These are phyloP conservation scores for Xylaria flabelliformis DNA, from an alignment of 495 filamentous ascomycete species.

Conservation along the genomic window DNA sequence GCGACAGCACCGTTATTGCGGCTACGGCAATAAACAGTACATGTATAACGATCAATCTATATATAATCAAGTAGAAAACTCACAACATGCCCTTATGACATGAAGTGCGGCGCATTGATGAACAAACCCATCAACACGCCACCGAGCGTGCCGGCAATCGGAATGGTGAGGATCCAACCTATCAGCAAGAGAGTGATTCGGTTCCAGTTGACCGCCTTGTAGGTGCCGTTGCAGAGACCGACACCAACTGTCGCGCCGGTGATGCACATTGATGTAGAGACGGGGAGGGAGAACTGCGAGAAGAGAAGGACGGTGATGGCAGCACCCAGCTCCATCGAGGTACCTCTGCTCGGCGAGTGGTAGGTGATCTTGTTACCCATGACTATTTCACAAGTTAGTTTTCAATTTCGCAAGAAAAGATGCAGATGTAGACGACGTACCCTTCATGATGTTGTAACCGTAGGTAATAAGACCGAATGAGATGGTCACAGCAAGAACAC, in stretches of 20 bases:
- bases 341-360: slow-evolving; percentile 66
- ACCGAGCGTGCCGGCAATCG: slow-evolving; percentile 64
- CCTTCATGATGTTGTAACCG: slow-evolving; percentile 75
- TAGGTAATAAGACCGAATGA: slow-evolving; percentile 66
- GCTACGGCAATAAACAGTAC: background rate
- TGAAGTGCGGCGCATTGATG: slow-evolving; percentile 65
- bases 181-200: slow-evolving; percentile 56
- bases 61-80: background rate
- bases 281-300: slow-evolving; percentile 66
- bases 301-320: slow-evolving; percentile 70
- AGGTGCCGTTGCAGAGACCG: slow-evolving; percentile 61
- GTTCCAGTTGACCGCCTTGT: slow-evolving; percentile 70
- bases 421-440: slow-evolving; percentile 31
- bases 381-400: slow-evolving; percentile 36
- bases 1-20: background rate
- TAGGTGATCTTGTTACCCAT: slow-evolving; percentile 75
- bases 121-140: slow-evolving; percentile 68
- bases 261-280: slow-evolving; percentile 66
- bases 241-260: slow-evolving; percentile 65
- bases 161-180: slow-evolving; percentile 69
- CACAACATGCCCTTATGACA: background rate
- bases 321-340: slow-evolving; percentile 70
- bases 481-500: slow-evolving; percentile 58
- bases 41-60: background rate
- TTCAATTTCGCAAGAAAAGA: background rate